phyloP scores from a whole-genome alignment of 176 grass and related monocot genomes.

The Lolium multiflorum region DNA sequence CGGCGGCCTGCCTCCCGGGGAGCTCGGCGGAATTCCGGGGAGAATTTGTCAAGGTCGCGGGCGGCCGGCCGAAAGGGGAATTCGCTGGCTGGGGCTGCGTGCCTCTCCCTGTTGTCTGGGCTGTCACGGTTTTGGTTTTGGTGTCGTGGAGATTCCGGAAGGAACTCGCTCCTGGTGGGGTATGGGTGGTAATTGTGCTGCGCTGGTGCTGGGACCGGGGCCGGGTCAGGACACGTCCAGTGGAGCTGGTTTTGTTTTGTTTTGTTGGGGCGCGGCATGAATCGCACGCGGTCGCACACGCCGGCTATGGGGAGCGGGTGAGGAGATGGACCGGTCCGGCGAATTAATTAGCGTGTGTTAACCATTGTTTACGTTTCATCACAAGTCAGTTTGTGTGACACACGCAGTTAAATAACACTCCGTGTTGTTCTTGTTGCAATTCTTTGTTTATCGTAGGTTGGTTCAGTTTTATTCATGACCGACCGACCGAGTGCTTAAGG shows the following conservation, averaged over 20 bases:
- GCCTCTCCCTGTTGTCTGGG: constrained; percentile 2
- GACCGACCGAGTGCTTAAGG: too few species aligned
- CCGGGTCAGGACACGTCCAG: background rate
- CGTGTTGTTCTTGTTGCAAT: too few species aligned
- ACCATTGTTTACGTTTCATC: background rate
- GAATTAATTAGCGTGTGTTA: background rate
- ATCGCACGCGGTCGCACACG: constrained; percentile 4
- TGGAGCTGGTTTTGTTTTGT: background rate
- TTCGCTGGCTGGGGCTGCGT: background rate
- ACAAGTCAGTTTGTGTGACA: background rate
- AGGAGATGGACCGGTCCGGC: background rate
- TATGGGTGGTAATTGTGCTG: background rate
- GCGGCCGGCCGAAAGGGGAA: constrained; percentile 23
- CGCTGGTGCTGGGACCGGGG: background rate
- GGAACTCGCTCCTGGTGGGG: constrained; percentile 25
- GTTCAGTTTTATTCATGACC: too few species aligned
- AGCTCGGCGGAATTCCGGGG: background rate
- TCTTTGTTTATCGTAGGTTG: too few species aligned
- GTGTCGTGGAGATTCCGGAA: constrained; percentile 40
- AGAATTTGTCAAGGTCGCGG: background rate
- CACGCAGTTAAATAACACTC: background rate
- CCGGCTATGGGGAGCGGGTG: background rate
- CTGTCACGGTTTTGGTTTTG: background rate
- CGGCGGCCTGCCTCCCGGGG: background rate
- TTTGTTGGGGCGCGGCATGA: background rate